Base-by-base conservation (phyloP, 148 eudicot genomes). In the Rhododendron williamsianum region DNA sequence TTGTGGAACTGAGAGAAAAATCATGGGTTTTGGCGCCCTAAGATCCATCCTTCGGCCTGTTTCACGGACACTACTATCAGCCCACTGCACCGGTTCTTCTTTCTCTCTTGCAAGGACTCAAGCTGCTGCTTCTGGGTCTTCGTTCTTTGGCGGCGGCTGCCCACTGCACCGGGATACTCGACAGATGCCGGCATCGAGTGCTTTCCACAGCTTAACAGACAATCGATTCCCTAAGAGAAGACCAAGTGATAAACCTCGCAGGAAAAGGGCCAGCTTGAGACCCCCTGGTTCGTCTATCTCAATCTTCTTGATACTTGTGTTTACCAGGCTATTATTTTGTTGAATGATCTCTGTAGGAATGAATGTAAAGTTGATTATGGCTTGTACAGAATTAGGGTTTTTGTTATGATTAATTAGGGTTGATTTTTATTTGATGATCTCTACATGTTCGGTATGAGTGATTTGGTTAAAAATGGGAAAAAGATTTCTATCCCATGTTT, bases 221-320 rank as follows among this genome's bases (percentile, higher is more conserved):
- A 87, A 94, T 35, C 94, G 96, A 7, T 85, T 89, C 33, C 99
- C 98, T 0, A 94, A 95, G 87, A 92, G 98, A 43, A 91, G 98
- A 23, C 97, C 98, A 52, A 79, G 74, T n/a, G 84, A 86, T 33
- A 93, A 88, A 74, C 88, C 94, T 51, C 93, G 95, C 80, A 90
- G 93, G 67, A 95, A 97, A 82, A 92, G 99, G 51, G 90, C 98
- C 65, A 88, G 89, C 86, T 79, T 94, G 80, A 80, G 46, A 80
- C 85, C 85, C 21, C 85, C 85, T 30, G 85, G 78, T 73, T 73
- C 41, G 78, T 73, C 3, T 72, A 12, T 71, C 41, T 15, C 1
- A 35, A 33, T 23, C 43, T 35, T 35, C 23, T 13, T 3, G 13
- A 72, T 72, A 7, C 16, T 30, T 72, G 43, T 72, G 41, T 72